Evolutionary conservation across 2,329 filamentous ascomycete genomes (phyloP).

Genomic region (Beauveria medogensis): DNA sequence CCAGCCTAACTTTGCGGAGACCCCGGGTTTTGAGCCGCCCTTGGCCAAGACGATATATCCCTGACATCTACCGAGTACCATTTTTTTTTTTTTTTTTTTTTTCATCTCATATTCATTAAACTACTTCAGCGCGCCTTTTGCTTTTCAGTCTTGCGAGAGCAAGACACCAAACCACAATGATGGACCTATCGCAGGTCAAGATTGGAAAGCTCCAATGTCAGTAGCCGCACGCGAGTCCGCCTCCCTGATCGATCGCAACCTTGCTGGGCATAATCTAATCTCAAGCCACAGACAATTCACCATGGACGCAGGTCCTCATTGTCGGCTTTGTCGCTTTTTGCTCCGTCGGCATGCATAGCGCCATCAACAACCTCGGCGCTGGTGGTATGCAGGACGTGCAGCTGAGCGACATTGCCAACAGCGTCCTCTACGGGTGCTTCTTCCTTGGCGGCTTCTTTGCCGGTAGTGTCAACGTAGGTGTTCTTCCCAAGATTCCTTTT

Average conservation of each 20-base stretch:
- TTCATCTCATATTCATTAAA: background rate
- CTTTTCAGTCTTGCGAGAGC: background rate
- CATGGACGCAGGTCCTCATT: conserved; percentile 17
- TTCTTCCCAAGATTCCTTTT: background rate
- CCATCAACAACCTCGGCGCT: conserved; percentile 11
- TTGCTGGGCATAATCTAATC: background rate
- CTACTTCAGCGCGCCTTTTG: background rate
- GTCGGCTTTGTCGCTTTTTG: conserved; percentile 18
- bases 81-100: background rate
- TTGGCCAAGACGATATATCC: background rate
- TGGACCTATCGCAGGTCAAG: background rate
- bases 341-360: conserved; percentile 19
- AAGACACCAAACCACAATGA: background rate
- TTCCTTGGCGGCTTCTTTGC: conserved; percentile 55
- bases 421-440: conserved; percentile 50
- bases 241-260: background rate
- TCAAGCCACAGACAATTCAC: conserved; percentile 8
- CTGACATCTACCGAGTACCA: background rate
- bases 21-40: background rate
- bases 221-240: background rate
- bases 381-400: conserved; percentile 11
- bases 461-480: conserved; percentile 51
- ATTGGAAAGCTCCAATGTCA: background rate
- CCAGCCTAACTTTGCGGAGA: background rate
- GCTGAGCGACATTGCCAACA: conserved; percentile 13